Evolutionary conservation across 768 basidiomycete genomes (phyloP).

Genomic region (Mycena capillaripes): DNA sequence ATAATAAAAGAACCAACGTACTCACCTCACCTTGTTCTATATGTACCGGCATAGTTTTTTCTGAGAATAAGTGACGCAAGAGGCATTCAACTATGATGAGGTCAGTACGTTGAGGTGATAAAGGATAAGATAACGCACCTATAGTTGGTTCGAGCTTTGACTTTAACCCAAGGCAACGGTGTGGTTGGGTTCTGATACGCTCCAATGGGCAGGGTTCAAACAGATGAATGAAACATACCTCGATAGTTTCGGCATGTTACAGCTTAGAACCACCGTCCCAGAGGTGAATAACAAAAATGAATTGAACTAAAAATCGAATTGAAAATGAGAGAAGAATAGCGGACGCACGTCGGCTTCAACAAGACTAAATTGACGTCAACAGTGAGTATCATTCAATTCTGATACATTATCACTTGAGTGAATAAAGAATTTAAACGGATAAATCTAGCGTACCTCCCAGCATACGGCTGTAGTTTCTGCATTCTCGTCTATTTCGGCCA

Average conservation of each 20-base stretch:
- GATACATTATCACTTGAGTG: too few species aligned
- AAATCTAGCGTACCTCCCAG: neutral
- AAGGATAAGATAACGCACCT: conserved; percentile 2
- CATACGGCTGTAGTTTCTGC: neutral
- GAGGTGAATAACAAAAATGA: neutral
- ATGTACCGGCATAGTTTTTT: neutral
- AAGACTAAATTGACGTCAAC: too few species aligned
- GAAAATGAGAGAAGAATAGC: neutral
- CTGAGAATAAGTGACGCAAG: neutral
- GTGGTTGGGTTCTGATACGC: neutral
- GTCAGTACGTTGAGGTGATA: neutral
- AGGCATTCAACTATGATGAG: conserved; percentile 2
- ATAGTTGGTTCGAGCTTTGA: conserved; percentile 2
- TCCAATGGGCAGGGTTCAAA: neutral
- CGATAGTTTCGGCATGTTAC: neutral
- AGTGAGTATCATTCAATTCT: too few species aligned
- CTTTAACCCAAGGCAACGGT: conserved; percentile 6
- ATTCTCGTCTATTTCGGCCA: too few species aligned
- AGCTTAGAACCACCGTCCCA: conserved; percentile 4
- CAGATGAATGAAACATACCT: conserved; percentile 5
- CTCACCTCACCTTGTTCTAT: neutral
- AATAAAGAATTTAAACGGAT: too few species aligned
- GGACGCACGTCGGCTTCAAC: conserved; percentile 4
- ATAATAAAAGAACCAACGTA: conserved; percentile 7
- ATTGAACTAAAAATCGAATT: conserved; percentile 6